phyloP scores from a whole-genome alignment of 345 rosid species.

The Eucalyptus leucophloia region DNA sequence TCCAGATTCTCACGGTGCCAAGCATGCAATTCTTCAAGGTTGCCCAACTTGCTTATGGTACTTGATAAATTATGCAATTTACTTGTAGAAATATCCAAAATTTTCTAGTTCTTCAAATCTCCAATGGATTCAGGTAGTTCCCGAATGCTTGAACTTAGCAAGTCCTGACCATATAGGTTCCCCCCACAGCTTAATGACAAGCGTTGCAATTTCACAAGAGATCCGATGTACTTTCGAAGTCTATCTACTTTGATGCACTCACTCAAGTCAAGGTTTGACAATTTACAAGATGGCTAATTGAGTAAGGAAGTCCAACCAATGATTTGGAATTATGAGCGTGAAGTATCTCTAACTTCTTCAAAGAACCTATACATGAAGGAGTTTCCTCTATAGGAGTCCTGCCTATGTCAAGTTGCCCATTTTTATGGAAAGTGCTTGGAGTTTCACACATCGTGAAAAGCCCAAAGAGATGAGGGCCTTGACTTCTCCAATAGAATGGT shows the following conservation, averaged over 20 bases:
- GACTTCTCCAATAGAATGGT: not conserved
- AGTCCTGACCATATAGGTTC: accelerated
- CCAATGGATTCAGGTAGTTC: not conserved
- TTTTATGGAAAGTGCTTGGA: not conserved
- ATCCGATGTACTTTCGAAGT: not conserved
- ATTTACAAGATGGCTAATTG: not conserved
- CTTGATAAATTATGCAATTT: not conserved
- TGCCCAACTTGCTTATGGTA: not conserved
- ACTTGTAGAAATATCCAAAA: not conserved
- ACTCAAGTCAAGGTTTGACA: not conserved
- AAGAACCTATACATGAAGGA: not conserved
- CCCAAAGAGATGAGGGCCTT: not conserved
- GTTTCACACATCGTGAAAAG: not conserved
- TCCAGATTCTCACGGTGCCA: accelerated
- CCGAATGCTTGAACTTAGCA: accelerated
- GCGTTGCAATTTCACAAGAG: not conserved
- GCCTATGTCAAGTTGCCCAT: not conserved
- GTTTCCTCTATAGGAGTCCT: not conserved
- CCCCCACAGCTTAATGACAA: accelerated
- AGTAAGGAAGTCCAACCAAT: not conserved
- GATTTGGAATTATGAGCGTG: not conserved
- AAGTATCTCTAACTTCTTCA: not conserved
- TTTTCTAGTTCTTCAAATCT: not conserved
- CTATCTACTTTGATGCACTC: not conserved
- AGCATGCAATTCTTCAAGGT: not conserved